These are phyloP conservation scores for Phytophthora cactorum DNA, from an alignment of 352 stramenopile genomes.

Conservation along the genomic window DNA sequence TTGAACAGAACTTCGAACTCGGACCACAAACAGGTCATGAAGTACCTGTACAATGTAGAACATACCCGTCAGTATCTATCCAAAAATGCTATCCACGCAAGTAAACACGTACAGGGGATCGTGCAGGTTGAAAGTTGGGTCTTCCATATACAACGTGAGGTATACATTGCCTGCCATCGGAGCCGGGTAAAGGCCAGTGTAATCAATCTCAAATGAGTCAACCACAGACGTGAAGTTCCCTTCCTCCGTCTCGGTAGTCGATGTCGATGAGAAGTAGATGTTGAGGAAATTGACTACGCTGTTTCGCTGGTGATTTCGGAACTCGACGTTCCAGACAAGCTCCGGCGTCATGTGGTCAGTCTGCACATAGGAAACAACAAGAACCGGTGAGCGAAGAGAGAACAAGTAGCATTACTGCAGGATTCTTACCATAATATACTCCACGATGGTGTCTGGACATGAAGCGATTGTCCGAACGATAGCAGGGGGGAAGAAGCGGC, in stretches of 20 bases:
- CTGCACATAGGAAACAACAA: slow-evolving; percentile 51
- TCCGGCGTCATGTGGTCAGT: slow-evolving; percentile 92
- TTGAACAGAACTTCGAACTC: slow-evolving; percentile 80
- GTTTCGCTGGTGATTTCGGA: slow-evolving; percentile 84
- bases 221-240: slow-evolving; percentile 50
- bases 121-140: slow-evolving; percentile 91
- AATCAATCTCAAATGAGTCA: slow-evolving; percentile 77
- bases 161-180: slow-evolving; percentile 91
- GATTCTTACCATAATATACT: slow-evolving; percentile 61
- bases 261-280: slow-evolving; percentile 70
- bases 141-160: slow-evolving; percentile 92
- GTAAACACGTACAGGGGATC: slow-evolving; percentile 81
- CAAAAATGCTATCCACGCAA: not conserved
- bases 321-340: slow-evolving; percentile 93
- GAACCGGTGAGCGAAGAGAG: not conserved
- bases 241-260: slow-evolving; percentile 47
- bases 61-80: slow-evolving; percentile 2
- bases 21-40: slow-evolving; percentile 78
- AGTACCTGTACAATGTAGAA: slow-evolving; percentile 50
- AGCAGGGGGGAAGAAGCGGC: slow-evolving; percentile 72
- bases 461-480: slow-evolving; percentile 67
- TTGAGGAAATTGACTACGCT: slow-evolving; percentile 81
- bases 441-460: slow-evolving; percentile 54
- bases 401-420: not conserved
- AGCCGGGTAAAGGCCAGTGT: slow-evolving; percentile 68